These are phyloP conservation scores for Naganishia friedmannii DNA, from an alignment of 768 basidiomycete genomes.

Conservation along the genomic window DNA sequence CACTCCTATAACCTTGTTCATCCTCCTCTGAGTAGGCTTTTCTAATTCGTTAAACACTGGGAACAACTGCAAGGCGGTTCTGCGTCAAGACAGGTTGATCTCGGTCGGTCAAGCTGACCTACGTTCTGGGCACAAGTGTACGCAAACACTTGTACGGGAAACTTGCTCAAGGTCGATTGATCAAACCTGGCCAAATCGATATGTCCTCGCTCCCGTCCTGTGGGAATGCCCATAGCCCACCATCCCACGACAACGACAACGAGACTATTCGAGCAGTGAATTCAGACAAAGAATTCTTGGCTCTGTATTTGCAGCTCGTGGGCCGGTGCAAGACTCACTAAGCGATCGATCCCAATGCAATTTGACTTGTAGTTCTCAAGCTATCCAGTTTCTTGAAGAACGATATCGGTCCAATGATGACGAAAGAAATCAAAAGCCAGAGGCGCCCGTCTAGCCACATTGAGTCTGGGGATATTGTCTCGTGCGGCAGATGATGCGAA, in stretches of 20 bases:
- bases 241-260: conserved; percentile 51
- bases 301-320: background rate
- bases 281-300: background rate
- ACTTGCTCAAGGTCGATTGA: conserved; percentile 56
- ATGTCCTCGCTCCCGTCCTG: conserved; percentile 37
- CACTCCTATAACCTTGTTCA: conserved; percentile 81
- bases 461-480: conserved; percentile 36
- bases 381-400: conserved; percentile 81
- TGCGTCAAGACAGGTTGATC: background rate
- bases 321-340: conserved; percentile 51
- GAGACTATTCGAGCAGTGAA: conserved; percentile 35
- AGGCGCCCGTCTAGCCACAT: conserved; percentile 60
- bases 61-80: conserved; percentile 63
- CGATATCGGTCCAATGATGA: conserved; percentile 67
- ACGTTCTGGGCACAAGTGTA: conserved; percentile 80
- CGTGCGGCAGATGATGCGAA: conserved; percentile 60
- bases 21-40: conserved; percentile 71
- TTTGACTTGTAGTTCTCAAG: conserved; percentile 82
- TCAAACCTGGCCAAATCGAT: conserved; percentile 45
- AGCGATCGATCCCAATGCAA: conserved; percentile 87
- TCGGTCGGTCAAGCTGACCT: conserved; percentile 40
- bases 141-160: conserved; percentile 68
- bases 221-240: conserved; percentile 41
- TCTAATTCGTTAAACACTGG: conserved; percentile 89
- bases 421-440: conserved; percentile 79